Conservation (phyloP, 495 filamentous ascomycete genomes). For the Daldinia grandis region DNA sequence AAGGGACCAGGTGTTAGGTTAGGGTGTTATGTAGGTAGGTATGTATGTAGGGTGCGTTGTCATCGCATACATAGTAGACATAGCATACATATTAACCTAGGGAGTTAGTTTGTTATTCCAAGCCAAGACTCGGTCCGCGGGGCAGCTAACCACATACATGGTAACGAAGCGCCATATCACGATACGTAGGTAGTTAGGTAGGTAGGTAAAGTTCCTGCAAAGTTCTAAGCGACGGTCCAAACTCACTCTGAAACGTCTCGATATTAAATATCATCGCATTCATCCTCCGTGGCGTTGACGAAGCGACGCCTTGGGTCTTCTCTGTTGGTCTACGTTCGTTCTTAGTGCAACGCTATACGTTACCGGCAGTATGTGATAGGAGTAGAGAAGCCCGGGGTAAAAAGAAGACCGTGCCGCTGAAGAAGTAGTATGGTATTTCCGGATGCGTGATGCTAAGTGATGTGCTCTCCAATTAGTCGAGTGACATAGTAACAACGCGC, state of each 20-base stretch:
- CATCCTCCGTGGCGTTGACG: slow-evolving; percentile 14
- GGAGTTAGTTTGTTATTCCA: slow-evolving; percentile 21
- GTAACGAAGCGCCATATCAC: background rate
- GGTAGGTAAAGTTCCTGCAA: background rate
- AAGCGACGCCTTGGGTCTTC: slow-evolving; percentile 9
- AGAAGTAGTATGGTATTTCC: slow-evolving; percentile 10
- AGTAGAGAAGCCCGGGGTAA: slow-evolving; percentile 11
- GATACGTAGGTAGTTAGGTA: background rate
- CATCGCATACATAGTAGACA: slow-evolving; percentile 22
- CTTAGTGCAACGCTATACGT: slow-evolving; percentile 29
- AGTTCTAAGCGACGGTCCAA: slow-evolving; percentile 13
- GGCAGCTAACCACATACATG: background rate
- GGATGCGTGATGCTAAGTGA: slow-evolving; percentile 34
- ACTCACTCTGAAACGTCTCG: slow-evolving; percentile 25
- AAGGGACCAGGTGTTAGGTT: slow-evolving; percentile 8
- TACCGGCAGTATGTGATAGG: slow-evolving; percentile 18
- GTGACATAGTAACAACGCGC: slow-evolving; percentile 20
- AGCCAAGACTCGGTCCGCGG: background rate
- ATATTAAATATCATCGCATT: slow-evolving; percentile 7
- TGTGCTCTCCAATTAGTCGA: slow-evolving; percentile 40
- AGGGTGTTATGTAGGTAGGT: slow-evolving; percentile 13
- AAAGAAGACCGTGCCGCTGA: slow-evolving; percentile 15
- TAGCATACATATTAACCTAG: slow-evolving; percentile 23
- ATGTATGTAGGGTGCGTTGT: slow-evolving; percentile 34
- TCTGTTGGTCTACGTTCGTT: slow-evolving; percentile 15